A percentile compares a stretch with the other conserved stretches of the same genome.
These are phyloP conservation scores for Chlorella sp. DNA, from an alignment of 139 green algal genomes.

Conservation along the genomic window DNA sequence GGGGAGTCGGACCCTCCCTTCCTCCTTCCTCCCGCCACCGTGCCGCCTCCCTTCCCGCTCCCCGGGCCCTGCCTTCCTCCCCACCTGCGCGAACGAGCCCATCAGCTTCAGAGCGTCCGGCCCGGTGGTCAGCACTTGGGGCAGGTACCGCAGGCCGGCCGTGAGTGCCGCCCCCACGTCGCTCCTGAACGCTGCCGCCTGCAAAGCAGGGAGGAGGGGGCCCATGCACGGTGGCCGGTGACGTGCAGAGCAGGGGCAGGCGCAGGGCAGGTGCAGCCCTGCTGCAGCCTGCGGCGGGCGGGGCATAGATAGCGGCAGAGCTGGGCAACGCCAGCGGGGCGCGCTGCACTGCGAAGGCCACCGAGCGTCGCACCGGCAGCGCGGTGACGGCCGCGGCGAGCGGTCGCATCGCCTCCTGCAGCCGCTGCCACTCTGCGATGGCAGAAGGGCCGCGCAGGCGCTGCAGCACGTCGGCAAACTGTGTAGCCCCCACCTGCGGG, in stretches of 20 bases:
- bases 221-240: background rate
- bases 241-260: background rate
- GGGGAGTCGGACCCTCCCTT: background rate
- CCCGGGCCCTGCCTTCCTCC: background rate
- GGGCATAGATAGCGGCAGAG: background rate
- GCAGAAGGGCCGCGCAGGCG: constrained; percentile 46
- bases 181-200: constrained; percentile 8
- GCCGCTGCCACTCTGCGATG: constrained; percentile 52
- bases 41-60: background rate
- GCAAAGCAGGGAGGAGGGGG: background rate
- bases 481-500: constrained; percentile 9
- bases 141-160: no score
- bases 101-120: no score
- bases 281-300: background rate
- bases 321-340: background rate
- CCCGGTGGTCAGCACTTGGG: no score
- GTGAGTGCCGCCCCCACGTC: no score
- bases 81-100: no score
- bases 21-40: no score
- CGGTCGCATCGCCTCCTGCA: constrained; percentile 85
- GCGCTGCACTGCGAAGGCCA: constrained; percentile 58
- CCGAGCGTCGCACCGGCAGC: constrained; percentile 86
- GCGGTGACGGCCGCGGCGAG: constrained; percentile 74
- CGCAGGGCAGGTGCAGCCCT: background rate
- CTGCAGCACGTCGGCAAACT: constrained; percentile 68